Percentiles rank a stretch among this genome's conserved stretches.
Conservation (phyloP, 257 asterid species). For the Solanum commersonii region DNA sequence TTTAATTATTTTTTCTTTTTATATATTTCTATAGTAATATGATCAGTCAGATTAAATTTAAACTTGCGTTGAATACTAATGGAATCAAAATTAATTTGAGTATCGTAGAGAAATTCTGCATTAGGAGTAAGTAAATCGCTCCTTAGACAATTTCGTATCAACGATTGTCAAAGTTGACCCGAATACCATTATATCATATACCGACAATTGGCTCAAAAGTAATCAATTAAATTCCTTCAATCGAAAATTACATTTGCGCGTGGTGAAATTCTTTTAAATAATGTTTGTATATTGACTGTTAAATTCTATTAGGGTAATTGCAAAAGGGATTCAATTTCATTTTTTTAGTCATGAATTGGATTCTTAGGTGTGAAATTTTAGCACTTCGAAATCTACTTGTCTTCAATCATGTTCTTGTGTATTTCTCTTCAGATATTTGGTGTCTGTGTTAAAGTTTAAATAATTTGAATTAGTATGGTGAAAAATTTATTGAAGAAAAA, state of each 20-base stretch:
- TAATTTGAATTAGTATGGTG: rapidly evolving
- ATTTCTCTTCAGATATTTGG: background rate
- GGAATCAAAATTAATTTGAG: too few relatives aligned
- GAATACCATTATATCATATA: background rate
- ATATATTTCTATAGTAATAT: too few relatives aligned
- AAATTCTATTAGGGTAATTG: background rate
- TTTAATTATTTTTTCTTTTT: background rate
- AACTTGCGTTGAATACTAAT: background rate
- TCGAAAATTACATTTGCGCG: background rate
- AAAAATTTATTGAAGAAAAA: background rate
- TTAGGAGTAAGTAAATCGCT: background rate
- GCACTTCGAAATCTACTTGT: background rate
- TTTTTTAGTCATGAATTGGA: background rate
- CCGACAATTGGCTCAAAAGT: background rate
- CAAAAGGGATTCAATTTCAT: background rate
- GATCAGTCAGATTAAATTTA: background rate
- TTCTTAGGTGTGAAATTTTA: background rate
- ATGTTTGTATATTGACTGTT: background rate
- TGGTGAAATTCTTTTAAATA: background rate
- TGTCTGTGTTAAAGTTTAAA: background rate
- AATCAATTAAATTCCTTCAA: background rate
- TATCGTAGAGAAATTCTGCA: too few relatives aligned
- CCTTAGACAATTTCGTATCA: background rate
- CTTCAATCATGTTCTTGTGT: background rate
- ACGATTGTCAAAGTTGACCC: background rate